Evolutionary conservation across 306 rosid species (phyloP), one percentile per base, ranked within the genome.

Genomic region (Sicyos edulis): DNA sequence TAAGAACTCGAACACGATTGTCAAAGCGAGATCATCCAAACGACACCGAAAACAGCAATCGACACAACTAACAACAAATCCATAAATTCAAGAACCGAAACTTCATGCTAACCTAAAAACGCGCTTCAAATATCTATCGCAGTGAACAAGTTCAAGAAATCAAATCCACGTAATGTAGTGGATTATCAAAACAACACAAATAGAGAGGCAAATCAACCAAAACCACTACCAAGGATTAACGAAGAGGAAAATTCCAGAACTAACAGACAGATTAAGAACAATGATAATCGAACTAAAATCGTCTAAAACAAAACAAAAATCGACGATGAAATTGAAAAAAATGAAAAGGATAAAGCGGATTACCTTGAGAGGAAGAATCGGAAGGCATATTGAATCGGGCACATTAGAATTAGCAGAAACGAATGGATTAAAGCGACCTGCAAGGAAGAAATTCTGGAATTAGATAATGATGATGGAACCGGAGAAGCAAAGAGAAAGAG

Each of bases 341-440:
- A 74, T 3, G 37, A 32, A 5, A 32, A 77, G 54, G 54, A 66
- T 45, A 21, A 4, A 37, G 8, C 44, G 44, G 37, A 32, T 32
- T 85, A 92, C 96, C 96, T 68, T 83, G 85, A 22, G 72, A 67
- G 76, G 95, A 82, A 64, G 91, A 95, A 86, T 91, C 92, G 45
- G 83, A 50, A 67, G 92, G 70, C 88, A 32, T 32, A 53, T 57
- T 74, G 78, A 73, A 70, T 47, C 78, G 77, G 72, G 80, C 75
- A 80, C 96, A 90, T 90, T 87, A 86, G 78, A 4, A 78, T 26
- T 26, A 26, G 34, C 54, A 69, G 62, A 82, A 75, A 7, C 4
- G 20, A 63, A 56, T 77, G 73, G 77, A 32, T 32, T 32, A 24
- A 52, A 49, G 5, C 56, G 78, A 77, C 83, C 96, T 92, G 89